Percentiles rank a stretch among this genome's conserved stretches.
These are phyloP conservation scores for Prunus mume DNA, from an alignment of 306 rosid genomes.

Conservation along the genomic window DNA sequence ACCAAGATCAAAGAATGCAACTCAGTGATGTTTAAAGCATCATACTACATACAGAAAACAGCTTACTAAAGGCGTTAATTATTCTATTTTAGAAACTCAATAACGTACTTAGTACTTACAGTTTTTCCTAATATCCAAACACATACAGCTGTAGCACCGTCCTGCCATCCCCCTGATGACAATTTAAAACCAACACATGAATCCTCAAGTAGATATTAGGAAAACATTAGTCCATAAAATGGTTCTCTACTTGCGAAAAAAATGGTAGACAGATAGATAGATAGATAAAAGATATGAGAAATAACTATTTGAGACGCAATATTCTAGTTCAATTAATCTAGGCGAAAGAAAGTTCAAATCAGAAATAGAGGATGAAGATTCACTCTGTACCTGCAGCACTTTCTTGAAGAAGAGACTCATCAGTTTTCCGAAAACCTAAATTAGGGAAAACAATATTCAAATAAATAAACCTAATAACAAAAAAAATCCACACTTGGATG, in stretches of 20 bases:
- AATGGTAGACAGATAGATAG: background rate
- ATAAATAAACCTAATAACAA: conserved; percentile 7
- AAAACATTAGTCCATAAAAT: conserved; percentile 6
- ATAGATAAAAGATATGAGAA: background rate
- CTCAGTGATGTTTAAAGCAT: background rate
- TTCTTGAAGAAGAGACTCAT: conserved; percentile 70
- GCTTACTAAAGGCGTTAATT: background rate
- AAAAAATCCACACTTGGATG: background rate
- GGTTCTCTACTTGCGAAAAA: background rate
- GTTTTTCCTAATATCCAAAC: conserved; percentile 79
- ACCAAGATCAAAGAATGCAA: background rate
- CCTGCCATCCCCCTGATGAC: conserved; percentile 85
- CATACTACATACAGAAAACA: background rate
- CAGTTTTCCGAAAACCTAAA: conserved; percentile 77
- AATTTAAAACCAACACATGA: conserved; percentile 14
- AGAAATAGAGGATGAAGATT: background rate
- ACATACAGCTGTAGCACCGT: conserved; percentile 90
- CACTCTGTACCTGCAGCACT: conserved; percentile 56
- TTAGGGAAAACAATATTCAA: conserved; percentile 6
- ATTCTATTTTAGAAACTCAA: background rate
- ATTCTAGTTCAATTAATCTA: background rate
- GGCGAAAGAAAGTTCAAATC: background rate
- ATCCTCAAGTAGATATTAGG: conserved; percentile 17
- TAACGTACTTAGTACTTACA: conserved; percentile 40
- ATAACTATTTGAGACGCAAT: conserved; percentile 2